Percentiles rank a stretch among this genome's conserved stretches.
phyloP scores from a whole-genome alignment of 225 moss, liverwort and hornwort species.

The Lunularia cruciata region DNA sequence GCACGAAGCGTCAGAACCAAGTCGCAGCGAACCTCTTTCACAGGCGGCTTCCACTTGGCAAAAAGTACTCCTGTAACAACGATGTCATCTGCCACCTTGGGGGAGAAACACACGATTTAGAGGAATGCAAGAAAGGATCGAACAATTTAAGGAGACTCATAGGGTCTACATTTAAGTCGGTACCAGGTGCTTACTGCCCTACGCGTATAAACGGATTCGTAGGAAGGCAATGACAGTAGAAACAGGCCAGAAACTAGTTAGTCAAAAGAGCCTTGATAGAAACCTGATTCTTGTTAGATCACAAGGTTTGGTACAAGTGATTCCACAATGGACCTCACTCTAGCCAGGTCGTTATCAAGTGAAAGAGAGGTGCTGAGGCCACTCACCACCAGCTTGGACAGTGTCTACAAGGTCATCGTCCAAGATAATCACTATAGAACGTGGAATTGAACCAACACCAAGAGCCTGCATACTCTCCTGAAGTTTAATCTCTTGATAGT shows the following conservation, averaged over 20 bases:
- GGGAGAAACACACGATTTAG: neutral
- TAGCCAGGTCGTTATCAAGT: too few relatives aligned
- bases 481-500: conserved; percentile 94
- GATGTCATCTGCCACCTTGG: conserved; percentile 61
- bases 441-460: conserved; percentile 86
- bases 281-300: too few relatives aligned
- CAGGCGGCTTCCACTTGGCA: conserved; percentile 74
- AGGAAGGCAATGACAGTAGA: too few relatives aligned
- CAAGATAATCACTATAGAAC: conserved; percentile 81
- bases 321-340: too few relatives aligned
- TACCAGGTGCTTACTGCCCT: too few relatives aligned
- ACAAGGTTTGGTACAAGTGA: too few relatives aligned
- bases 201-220: too few relatives aligned
- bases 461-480: conserved; percentile 92
- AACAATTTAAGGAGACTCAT: too few relatives aligned
- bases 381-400: conserved; percentile 87
- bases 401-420: conserved; percentile 94
- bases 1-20: conserved; percentile 75
- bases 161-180: too few relatives aligned
- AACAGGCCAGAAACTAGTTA: too few relatives aligned
- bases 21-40: conserved; percentile 83
- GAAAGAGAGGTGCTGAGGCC: neutral
- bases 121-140: too few relatives aligned
- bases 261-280: too few relatives aligned
- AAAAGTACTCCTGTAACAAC: conserved; percentile 85